Conservation (phyloP, 345 rosid species). For the Psidium guajava region DNA sequence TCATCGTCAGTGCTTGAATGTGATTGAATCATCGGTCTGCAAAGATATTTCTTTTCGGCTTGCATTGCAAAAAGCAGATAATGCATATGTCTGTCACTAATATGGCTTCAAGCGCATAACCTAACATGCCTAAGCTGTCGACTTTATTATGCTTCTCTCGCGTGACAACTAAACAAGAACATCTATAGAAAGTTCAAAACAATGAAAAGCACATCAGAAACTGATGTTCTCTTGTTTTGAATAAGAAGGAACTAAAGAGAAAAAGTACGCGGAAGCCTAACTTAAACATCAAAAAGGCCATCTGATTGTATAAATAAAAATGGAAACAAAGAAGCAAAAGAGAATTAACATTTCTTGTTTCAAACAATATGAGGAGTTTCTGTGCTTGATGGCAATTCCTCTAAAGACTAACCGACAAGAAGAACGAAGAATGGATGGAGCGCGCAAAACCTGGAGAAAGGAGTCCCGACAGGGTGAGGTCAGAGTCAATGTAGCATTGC, state of each 20-base stretch:
- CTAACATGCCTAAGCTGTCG: not conserved
- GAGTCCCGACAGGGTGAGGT: not conserved
- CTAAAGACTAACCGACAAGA: not conserved
- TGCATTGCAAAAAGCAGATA: not conserved
- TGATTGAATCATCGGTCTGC: not conserved
- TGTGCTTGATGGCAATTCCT: not conserved
- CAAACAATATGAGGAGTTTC: not conserved
- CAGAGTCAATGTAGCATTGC: not conserved
- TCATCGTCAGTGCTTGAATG: not conserved
- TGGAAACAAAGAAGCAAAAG: not conserved
- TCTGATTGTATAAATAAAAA: not conserved
- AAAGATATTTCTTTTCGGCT: not conserved
- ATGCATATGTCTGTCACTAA: not conserved
- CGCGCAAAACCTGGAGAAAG: not conserved
- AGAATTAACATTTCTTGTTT: not conserved
- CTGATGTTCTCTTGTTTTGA: not conserved
- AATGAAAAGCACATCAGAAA: not conserved
- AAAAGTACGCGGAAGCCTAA: not conserved
- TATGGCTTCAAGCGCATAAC: not conserved
- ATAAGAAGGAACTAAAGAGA: not conserved
- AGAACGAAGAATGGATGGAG: not conserved
- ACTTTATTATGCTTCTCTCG: not conserved
- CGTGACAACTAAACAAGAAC: not conserved
- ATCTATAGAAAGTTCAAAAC: not conserved
- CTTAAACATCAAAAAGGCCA: not conserved